These are phyloP conservation scores for Trametes cingulata DNA, from an alignment of 768 basidiomycete genomes.

Conservation along the genomic window DNA sequence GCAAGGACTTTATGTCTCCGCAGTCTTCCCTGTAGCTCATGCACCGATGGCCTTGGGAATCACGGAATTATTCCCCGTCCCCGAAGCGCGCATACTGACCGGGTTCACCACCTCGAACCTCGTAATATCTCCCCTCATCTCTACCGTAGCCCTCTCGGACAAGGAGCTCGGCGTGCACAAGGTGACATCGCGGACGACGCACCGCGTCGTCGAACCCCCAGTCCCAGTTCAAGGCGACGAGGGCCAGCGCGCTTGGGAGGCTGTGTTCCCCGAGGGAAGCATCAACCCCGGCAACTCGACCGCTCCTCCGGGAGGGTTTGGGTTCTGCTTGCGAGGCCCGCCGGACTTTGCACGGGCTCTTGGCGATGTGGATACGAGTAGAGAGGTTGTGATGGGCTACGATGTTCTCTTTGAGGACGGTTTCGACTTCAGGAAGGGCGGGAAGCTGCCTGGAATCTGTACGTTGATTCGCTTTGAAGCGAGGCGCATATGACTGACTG, in stretches of 20 bases:
- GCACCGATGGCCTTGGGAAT: background rate
- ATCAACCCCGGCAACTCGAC: constrained; percentile 52
- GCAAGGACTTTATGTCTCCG: too few species aligned
- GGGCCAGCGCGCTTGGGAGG: constrained; percentile 53
- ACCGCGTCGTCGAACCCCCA: constrained; percentile 33
- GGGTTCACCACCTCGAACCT: constrained; percentile 46
- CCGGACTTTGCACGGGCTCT: constrained; percentile 40
- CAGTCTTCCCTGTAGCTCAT: too few species aligned
- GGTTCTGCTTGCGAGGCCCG: constrained; percentile 67
- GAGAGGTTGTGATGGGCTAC: constrained; percentile 63
- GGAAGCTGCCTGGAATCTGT: constrained; percentile 76
- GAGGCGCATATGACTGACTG: background rate
- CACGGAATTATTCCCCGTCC: constrained; percentile 9
- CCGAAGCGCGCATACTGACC: constrained; percentile 15
- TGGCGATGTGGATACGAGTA: constrained; percentile 11
- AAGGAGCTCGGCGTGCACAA: constrained; percentile 51
- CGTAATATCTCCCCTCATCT: constrained; percentile 25
- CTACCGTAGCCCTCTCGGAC: constrained; percentile 41
- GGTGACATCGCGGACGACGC: constrained; percentile 39
- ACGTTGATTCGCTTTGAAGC: constrained; percentile 31
- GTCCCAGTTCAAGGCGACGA: constrained; percentile 20
- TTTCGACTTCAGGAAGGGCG: constrained; percentile 73
- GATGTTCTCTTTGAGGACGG: constrained; percentile 61
- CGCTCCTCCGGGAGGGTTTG: constrained; percentile 60
- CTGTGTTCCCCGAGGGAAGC: constrained; percentile 59